phyloP scores from a whole-genome alignment of 768 basidiomycete species.

The Lactarius vividus region DNA sequence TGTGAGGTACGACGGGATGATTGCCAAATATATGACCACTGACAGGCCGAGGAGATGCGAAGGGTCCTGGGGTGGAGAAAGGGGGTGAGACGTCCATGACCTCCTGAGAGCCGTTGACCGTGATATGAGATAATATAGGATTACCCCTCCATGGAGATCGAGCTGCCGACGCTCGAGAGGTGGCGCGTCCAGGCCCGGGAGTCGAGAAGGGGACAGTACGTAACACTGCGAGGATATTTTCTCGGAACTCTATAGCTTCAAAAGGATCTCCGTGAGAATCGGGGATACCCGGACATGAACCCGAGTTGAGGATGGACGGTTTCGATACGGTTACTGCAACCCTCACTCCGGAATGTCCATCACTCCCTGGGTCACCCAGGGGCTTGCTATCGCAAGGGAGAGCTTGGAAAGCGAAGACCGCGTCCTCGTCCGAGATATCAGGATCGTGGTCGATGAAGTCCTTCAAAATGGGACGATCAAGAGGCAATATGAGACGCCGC shows the following conservation, averaged over 20 bases:
- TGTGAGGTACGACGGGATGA: slow-evolving; percentile 13
- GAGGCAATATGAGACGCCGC: slow-evolving; percentile 37
- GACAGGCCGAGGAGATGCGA: background rate
- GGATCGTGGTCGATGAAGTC: background rate
- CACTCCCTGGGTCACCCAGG: background rate
- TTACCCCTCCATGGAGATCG: background rate
- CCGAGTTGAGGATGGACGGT: background rate
- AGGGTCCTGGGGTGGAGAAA: slow-evolving; percentile 52
- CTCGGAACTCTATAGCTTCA: background rate
- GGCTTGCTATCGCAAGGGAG: background rate
- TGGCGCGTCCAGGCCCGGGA: slow-evolving; percentile 17
- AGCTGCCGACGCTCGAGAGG: background rate
- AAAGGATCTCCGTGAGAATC: background rate
- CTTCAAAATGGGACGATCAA: background rate
- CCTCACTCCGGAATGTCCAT: background rate
- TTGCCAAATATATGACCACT: background rate
- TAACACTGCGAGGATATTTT: background rate
- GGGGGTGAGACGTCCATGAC: slow-evolving; percentile 4
- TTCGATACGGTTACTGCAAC: background rate
- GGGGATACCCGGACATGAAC: background rate
- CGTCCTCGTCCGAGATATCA: slow-evolving; percentile 12
- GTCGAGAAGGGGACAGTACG: slow-evolving; percentile 17
- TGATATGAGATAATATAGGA: slow-evolving; percentile 1
- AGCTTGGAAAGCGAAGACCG: slow-evolving; percentile 25
- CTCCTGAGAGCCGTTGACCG: background rate